Conservation (phyloP, 352 stramenopile species). For the Blastocystis sp. region DNA sequence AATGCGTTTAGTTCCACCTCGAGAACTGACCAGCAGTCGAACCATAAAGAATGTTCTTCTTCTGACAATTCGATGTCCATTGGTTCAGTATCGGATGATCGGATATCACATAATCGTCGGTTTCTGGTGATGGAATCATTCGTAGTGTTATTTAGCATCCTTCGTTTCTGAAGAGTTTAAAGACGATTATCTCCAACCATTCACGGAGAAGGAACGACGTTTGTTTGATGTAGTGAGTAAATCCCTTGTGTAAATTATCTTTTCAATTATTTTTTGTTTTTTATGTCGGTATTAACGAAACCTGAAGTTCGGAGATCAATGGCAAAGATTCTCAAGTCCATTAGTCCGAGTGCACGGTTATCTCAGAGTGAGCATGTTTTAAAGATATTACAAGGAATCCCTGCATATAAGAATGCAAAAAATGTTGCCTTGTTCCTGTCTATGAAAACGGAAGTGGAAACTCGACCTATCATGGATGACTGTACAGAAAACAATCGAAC, state of each 20-base stretch:
- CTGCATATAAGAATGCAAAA: not conserved
- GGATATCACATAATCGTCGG: conserved; percentile 30
- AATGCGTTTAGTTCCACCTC: not conserved
- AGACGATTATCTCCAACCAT: not conserved
- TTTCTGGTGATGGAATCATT: not conserved
- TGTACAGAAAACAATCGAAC: not conserved
- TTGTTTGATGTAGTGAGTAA: not conserved
- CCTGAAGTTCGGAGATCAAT: conserved; percentile 12
- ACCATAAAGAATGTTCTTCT: conserved; percentile 2
- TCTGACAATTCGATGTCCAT: not conserved
- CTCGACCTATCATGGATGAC: conserved; percentile 24
- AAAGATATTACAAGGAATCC: not conserved
- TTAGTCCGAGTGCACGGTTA: not conserved
- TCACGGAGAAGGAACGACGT: not conserved
- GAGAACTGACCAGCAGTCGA: not conserved
- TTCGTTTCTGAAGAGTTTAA: not conserved
- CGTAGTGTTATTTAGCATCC: not conserved
- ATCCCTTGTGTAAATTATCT: not conserved
- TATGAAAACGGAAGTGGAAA: conserved; percentile 58
- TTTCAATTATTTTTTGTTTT: not conserved
- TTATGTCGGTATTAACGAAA: conserved; percentile 23
- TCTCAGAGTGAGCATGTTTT: not conserved
- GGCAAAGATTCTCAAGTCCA: not conserved
- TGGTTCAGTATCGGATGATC: not conserved
- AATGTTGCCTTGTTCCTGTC: conserved; percentile 30